Evolutionary conservation across 1,139 yeast genomes (phyloP).

Genomic region (Candida albicans): DNA sequence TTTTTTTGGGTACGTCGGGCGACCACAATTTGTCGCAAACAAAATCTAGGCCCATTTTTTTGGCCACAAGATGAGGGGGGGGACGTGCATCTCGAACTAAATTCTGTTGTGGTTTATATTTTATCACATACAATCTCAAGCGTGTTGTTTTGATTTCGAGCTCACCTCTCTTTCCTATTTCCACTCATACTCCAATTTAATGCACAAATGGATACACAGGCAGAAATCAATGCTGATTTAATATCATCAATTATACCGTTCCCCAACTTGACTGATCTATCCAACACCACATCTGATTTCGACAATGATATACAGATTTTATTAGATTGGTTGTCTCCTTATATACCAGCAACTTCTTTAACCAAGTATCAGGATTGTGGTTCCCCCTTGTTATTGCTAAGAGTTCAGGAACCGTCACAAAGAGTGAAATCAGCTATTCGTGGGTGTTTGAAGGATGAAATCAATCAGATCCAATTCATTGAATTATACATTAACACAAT

Average conservation of each 20-base stretch:
- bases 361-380: not conserved
- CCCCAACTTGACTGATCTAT: slow-evolving; percentile 24
- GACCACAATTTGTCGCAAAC: no score
- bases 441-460: slow-evolving; percentile 38
- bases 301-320: slow-evolving; percentile 44
- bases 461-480: slow-evolving; percentile 36
- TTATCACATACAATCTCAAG: no score
- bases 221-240: slow-evolving; percentile 4
- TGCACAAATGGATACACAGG: slow-evolving; percentile 1
- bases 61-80: no score
- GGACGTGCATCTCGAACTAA: no score
- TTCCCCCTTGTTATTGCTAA: slow-evolving; percentile 6
- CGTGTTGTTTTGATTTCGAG: no score
- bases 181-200: not conserved
- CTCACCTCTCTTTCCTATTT: not conserved
- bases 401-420: slow-evolving; percentile 31
- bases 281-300: slow-evolving; percentile 26
- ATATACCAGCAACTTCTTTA: slow-evolving; percentile 19
- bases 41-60: no score
- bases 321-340: slow-evolving; percentile 41
- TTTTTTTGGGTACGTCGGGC: no score
- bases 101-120: no score
- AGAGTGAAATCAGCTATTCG: slow-evolving; percentile 40
- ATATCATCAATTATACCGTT: slow-evolving; percentile 18
- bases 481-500: slow-evolving; percentile 38